Evolutionary conservation across 768 basidiomycete species (phyloP).

Genomic region (Hericium rajendrae): DNA sequence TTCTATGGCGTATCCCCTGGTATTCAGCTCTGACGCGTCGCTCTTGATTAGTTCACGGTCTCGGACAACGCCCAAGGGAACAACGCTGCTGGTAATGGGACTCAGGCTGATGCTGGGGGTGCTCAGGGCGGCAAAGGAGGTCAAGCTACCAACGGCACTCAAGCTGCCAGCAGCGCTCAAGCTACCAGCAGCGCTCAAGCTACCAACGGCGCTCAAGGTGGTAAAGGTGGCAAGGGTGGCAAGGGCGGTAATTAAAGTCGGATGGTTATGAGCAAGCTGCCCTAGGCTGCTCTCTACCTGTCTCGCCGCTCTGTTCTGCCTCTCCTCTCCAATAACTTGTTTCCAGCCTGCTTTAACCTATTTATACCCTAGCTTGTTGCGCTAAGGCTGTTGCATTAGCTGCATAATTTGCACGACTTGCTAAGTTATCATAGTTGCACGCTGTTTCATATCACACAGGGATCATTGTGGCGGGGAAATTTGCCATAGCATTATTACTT

Average conservation of each 20-base stretch:
- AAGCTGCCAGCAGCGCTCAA: not conserved
- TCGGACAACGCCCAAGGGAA: not conserved
- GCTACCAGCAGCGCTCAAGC: not conserved
- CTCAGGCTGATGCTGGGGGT: not conserved
- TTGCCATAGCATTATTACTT: no score
- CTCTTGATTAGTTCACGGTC: not conserved
- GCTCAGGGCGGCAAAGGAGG: not conserved
- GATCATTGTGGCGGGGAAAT: no score
- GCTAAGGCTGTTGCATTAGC: no score
- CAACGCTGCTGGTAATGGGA: not conserved
- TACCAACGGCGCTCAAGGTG: not conserved
- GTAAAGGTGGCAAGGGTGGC: not conserved
- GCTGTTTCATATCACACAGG: no score
- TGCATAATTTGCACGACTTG: no score
- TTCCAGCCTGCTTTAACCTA: no score
- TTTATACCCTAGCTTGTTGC: no score
- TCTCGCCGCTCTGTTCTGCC: no score
- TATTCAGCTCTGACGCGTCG: not conserved
- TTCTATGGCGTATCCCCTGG: constrained; percentile 5
- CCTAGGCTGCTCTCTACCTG: no score
- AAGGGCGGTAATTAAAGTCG: not conserved
- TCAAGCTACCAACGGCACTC: not conserved
- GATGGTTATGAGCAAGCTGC: no score
- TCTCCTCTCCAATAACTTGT: no score
- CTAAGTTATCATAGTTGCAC: no score